Evolutionary conservation across 108 stramenopile species (phyloP).

Genomic region (Cylindrotheca closterium): DNA sequence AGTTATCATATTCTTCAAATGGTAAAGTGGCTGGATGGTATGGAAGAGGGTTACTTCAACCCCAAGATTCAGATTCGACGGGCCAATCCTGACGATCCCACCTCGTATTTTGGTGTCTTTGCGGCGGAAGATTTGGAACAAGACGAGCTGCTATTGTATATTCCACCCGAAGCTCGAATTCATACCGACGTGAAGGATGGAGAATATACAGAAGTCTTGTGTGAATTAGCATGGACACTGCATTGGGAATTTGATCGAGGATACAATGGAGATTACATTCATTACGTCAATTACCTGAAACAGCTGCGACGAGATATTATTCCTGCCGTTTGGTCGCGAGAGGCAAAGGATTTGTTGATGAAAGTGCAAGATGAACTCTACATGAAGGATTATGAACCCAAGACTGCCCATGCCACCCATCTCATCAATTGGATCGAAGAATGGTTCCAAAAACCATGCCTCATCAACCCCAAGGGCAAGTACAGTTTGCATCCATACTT

Average conservation of each 20-base stretch:
- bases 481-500: not conserved
- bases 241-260: not conserved
- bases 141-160: conserved; percentile 16
- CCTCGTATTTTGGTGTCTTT: conserved; percentile 26
- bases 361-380: conserved; percentile 17
- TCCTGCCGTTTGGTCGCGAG: conserved; percentile 45
- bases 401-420: not conserved
- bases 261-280: conserved; percentile 26
- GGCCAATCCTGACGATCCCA: conserved; percentile 7
- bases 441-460: not conserved
- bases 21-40: conserved; percentile 25
- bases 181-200: not conserved
- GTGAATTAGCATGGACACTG: not conserved
- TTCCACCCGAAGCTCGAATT: conserved; percentile 12
- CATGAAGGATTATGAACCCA: not conserved
- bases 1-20: conserved; percentile 6
- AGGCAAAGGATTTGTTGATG: conserved; percentile 39
- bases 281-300: conserved; percentile 53
- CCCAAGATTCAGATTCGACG: conserved; percentile 28
- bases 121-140: conserved; percentile 15
- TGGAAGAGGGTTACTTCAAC: conserved; percentile 24
- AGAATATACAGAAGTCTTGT: not conserved
- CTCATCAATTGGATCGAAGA: not conserved
- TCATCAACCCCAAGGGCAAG: not conserved
- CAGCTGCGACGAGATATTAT: conserved; percentile 34